A percentile compares a stretch with the other conserved stretches of the same genome.
phyloP scores from a whole-genome alignment of 345 rosid genomes.

The Firmiana major region DNA sequence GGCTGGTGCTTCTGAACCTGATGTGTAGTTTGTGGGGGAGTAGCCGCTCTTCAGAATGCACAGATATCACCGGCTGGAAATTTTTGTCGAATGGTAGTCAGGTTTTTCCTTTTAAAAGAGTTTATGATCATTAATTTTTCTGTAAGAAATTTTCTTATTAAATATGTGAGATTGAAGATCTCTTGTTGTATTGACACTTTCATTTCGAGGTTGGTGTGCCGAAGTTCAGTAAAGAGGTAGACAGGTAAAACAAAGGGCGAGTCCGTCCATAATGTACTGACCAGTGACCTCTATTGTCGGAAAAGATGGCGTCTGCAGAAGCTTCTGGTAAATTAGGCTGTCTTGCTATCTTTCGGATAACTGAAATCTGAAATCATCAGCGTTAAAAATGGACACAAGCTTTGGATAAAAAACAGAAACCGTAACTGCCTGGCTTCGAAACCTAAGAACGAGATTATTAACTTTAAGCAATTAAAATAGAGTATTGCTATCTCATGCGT shows the following conservation, averaged over 20 bases:
- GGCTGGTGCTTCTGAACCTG: constrained; percentile 16
- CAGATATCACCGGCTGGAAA: constrained; percentile 19
- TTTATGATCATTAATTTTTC: constrained; percentile 5
- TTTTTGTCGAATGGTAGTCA: constrained; percentile 35
- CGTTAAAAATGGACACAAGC: not conserved
- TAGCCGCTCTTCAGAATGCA: constrained; percentile 19
- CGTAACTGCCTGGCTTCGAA: not conserved
- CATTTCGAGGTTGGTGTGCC: not conserved
- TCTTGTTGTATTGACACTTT: not conserved
- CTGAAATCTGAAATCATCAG: not conserved
- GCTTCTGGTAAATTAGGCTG: too few relatives aligned
- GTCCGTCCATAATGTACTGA: too few relatives aligned
- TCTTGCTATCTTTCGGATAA: too few relatives aligned
- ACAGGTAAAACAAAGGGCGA: not conserved
- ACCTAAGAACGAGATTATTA: too few relatives aligned
- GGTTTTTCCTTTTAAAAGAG: not conserved
- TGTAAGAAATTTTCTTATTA: constrained; percentile 21
- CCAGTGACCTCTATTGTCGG: too few relatives aligned
- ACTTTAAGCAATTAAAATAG: too few relatives aligned
- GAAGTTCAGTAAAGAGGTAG: not conserved
- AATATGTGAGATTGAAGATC: not conserved
- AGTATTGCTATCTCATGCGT: too few relatives aligned
- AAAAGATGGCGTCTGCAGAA: not conserved
- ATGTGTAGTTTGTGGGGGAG: constrained; percentile 21
- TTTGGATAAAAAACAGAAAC: not conserved